Percentiles rank a stretch among this genome's conserved stretches.
phyloP scores from a whole-genome alignment of 176 grass and related monocot genomes.

The Puya raimondii region DNA sequence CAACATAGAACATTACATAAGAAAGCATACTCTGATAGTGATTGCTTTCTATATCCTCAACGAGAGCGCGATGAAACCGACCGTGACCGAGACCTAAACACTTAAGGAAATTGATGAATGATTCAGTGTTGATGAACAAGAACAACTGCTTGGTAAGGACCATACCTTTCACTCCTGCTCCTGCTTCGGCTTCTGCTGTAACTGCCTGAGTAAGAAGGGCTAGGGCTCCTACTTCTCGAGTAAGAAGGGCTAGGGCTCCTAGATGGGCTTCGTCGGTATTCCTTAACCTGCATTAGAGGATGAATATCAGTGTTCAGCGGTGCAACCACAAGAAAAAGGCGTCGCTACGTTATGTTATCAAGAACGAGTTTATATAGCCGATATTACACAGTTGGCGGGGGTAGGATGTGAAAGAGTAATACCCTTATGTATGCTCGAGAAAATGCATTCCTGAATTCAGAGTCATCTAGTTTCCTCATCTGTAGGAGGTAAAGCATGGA shows the following conservation, averaged over 20 bases:
- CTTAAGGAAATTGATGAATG: slow-evolving; percentile 15
- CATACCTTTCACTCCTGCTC: slow-evolving; percentile 21
- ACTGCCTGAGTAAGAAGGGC: slow-evolving; percentile 42
- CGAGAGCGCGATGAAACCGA: slow-evolving; percentile 52
- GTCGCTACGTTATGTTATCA: too few relatives aligned
- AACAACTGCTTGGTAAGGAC: not conserved
- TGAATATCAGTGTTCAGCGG: too few relatives aligned
- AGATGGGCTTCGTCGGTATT: slow-evolving; percentile 44
- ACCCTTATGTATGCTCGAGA: slow-evolving; percentile 84
- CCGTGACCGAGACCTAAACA: slow-evolving; percentile 49
- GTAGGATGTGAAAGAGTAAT: slow-evolving; percentile 11
- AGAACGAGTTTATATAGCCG: too few relatives aligned
- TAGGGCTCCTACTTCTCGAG: slow-evolving; percentile 53
- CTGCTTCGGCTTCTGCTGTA: slow-evolving; percentile 50
- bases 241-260: slow-evolving; percentile 51
- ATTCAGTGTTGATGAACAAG: slow-evolving; percentile 1
- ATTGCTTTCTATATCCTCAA: slow-evolving; percentile 38
- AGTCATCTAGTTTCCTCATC: slow-evolving; percentile 94
- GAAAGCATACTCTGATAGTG: slow-evolving; percentile 35
- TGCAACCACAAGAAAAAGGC: too few relatives aligned
- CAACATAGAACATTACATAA: not conserved
- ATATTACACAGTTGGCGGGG: not conserved
- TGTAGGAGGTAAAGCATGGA: slow-evolving; percentile 10
- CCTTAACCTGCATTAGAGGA: slow-evolving; percentile 45
- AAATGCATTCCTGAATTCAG: slow-evolving; percentile 96